Percentiles rank a stretch among this genome's conserved stretches.
Conservation (phyloP, 1,284 basidiomycete genomes). For the Sporisorium reilianum region DNA sequence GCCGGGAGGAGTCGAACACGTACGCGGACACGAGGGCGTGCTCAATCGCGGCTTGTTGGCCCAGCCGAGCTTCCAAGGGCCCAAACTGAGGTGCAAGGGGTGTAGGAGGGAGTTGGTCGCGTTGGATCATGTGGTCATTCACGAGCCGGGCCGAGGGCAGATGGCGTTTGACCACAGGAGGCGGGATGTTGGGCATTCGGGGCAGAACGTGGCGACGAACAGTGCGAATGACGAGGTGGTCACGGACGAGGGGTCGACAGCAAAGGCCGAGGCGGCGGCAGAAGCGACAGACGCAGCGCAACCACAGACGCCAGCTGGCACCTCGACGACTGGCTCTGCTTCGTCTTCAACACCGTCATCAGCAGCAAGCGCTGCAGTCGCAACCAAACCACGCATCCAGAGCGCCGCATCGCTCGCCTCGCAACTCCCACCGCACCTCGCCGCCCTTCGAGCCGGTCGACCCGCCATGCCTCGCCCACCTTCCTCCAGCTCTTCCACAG, state of each 20-base stretch:
- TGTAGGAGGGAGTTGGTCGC: conserved; percentile 63
- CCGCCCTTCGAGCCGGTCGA: conserved; percentile 49
- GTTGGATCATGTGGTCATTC: conserved; percentile 62
- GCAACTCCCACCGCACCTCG: conserved; percentile 57
- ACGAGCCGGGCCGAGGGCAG: conserved; percentile 63
- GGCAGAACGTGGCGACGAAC: conserved; percentile 3
- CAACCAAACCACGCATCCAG: conserved; percentile 34
- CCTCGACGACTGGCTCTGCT: not conserved
- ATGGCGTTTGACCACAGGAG: conserved; percentile 62
- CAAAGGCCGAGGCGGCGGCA: not conserved
- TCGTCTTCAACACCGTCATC: not conserved
- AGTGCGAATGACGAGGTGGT: not conserved
- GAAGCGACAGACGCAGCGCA: not conserved
- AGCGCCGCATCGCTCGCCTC: conserved; percentile 53
- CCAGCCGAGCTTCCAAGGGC: conserved; percentile 34
- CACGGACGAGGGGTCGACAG: not conserved
- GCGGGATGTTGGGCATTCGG: conserved; percentile 31
- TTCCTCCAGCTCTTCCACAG: not conserved
- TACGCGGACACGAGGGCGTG: conserved; percentile 49
- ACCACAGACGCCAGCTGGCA: not conserved
- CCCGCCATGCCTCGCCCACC: not conserved
- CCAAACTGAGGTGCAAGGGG: conserved; percentile 61
- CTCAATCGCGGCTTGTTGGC: conserved; percentile 37
- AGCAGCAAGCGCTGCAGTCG: not conserved
- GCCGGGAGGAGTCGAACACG: conserved; percentile 45